These are phyloP conservation scores for Chlamydomonas eustigma DNA, from an alignment of 139 green algal species.

Conservation along the genomic window DNA sequence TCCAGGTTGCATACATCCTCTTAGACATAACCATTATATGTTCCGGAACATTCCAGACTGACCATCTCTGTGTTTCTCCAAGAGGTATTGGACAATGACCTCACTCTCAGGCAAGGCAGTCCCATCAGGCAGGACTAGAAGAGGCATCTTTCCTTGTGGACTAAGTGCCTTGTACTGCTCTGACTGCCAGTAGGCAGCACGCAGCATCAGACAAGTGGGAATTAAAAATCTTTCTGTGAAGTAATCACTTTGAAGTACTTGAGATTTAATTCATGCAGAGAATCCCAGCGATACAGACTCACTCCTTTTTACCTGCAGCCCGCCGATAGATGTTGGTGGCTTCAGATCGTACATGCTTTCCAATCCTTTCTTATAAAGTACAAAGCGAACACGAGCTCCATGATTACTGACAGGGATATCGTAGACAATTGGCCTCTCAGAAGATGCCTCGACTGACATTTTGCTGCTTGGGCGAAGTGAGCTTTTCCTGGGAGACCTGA, in stretches of 20 bases:
- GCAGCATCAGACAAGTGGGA: too few relatives aligned
- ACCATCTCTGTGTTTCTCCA: constrained; percentile 51
- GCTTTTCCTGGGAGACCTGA: too few relatives aligned
- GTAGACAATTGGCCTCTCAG: constrained; percentile 19
- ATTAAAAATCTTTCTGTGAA: too few relatives aligned
- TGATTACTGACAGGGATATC: constrained; percentile 57
- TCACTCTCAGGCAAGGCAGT: constrained; percentile 58
- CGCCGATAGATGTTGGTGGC: background rate
- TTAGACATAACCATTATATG: too few relatives aligned
- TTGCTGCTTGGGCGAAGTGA: too few relatives aligned
- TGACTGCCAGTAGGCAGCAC: too few relatives aligned
- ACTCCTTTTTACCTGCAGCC: background rate
- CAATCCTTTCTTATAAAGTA: constrained; percentile 53
- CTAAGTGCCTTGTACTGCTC: constrained; percentile 29
- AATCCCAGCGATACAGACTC: too few relatives aligned
- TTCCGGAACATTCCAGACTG: too few relatives aligned
- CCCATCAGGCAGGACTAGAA: constrained; percentile 62
- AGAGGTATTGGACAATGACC: constrained; percentile 68
- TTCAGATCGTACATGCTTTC: background rate
- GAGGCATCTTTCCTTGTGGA: constrained; percentile 70
- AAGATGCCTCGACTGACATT: too few relatives aligned
- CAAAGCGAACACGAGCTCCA: constrained; percentile 44
- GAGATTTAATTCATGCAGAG: too few relatives aligned
- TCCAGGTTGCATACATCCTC: too few relatives aligned
- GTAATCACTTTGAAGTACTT: too few relatives aligned